Conservation (phyloP, 768 basidiomycete genomes). For the Lactarius sanguifluus region DNA sequence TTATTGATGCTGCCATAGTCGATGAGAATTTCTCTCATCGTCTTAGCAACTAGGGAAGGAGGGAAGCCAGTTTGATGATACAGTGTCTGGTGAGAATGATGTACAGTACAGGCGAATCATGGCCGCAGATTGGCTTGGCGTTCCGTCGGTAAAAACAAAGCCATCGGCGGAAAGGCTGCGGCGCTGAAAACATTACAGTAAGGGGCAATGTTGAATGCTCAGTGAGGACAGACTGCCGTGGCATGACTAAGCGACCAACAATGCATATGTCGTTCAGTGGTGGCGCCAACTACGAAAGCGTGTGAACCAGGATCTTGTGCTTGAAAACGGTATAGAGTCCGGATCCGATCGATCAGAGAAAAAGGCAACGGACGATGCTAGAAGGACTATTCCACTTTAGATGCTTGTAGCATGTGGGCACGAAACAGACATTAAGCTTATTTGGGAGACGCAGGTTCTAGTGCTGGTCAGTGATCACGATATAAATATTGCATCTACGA, state of each 20-base stretch:
- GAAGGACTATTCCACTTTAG: background rate
- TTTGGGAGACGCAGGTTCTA: background rate
- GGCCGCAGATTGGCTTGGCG: background rate
- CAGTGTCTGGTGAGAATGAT: background rate
- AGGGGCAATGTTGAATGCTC: background rate
- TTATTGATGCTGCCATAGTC: background rate
- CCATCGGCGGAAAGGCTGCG: background rate
- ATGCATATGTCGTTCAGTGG: background rate
- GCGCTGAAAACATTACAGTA: background rate
- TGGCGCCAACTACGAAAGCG: background rate
- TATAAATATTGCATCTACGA: conserved; percentile 14
- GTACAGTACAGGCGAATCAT: too few species aligned
- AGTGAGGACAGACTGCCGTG: background rate
- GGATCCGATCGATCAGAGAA: background rate
- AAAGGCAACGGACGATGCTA: background rate
- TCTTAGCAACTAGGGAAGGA: conserved; percentile 16
- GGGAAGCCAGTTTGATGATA: background rate
- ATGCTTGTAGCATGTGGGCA: conserved; percentile 7
- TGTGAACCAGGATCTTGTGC: background rate
- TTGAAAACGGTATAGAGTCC: background rate
- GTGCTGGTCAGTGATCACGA: background rate
- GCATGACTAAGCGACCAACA: background rate
- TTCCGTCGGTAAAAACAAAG: background rate
- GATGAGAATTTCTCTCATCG: background rate
- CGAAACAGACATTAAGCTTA: conserved; percentile 8